Conservation (phyloP, 1,284 basidiomycete genomes). For the Peniophora sp. region DNA sequence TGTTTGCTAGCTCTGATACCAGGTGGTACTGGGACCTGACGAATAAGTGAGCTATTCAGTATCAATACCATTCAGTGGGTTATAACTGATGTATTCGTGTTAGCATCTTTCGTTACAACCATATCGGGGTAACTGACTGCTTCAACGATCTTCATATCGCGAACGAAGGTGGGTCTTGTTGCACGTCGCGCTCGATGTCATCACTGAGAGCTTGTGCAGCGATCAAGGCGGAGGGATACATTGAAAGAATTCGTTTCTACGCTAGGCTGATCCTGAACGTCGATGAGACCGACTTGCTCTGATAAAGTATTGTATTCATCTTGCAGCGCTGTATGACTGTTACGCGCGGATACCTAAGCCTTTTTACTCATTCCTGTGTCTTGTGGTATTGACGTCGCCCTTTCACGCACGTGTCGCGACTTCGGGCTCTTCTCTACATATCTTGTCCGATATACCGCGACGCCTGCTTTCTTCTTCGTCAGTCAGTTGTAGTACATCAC, state of each 20-base stretch:
- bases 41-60: constrained; percentile 14
- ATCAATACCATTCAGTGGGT: too few relatives aligned
- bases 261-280: constrained; percentile 12
- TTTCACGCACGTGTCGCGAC: too few relatives aligned
- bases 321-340: too few relatives aligned
- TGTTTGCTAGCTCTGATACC: constrained; percentile 19
- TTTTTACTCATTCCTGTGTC: too few relatives aligned
- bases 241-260: constrained; percentile 14
- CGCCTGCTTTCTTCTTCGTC: too few relatives aligned
- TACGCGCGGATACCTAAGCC: too few relatives aligned
- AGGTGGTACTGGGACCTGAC: constrained; percentile 44
- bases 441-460: too few relatives aligned
- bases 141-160: constrained; percentile 42
- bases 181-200: constrained; percentile 23
- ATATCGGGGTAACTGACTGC: constrained; percentile 18
- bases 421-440: too few relatives aligned
- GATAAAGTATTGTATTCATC: not conserved
- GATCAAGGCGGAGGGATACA: constrained; percentile 9
- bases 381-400: too few relatives aligned
- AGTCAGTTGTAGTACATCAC: too few relatives aligned
- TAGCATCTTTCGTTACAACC: constrained; percentile 44
- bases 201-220: constrained; percentile 4
- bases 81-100: too few relatives aligned
- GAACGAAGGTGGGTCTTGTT: constrained; percentile 17
- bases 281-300: constrained; percentile 11